A percentile compares a stretch with the other conserved stretches of the same genome.
Evolutionary conservation across 495 filamentous ascomycete species (phyloP).

Genomic region (Penicillium bovifimosum): DNA sequence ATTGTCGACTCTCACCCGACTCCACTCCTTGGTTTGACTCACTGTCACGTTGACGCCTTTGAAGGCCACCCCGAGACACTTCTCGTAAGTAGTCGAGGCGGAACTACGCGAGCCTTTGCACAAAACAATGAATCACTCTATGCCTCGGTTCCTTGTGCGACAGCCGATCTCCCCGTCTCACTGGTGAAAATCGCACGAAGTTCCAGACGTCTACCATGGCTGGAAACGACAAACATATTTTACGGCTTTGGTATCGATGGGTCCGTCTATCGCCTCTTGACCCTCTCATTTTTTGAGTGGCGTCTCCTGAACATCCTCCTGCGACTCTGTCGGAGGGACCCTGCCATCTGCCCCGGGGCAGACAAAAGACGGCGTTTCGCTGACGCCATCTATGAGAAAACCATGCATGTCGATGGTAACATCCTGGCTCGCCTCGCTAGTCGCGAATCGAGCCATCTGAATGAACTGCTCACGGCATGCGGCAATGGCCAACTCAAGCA

Average conservation of each 20-base stretch:
- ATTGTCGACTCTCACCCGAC: conserved; percentile 26
- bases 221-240: conserved; percentile 11
- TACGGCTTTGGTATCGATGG: conserved; percentile 65
- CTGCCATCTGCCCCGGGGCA: conserved; percentile 35
- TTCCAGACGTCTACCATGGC: conserved; percentile 10
- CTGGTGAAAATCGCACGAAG: conserved; percentile 25
- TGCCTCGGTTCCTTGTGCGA: conserved; percentile 19
- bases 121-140: conserved; percentile 17
- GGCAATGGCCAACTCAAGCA: not conserved
- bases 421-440: conserved; percentile 52
- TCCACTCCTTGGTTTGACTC: conserved; percentile 35
- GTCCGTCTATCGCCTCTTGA: conserved; percentile 55
- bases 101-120: conserved; percentile 30
- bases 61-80: not conserved
- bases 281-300: conserved; percentile 50
- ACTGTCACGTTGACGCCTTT: conserved; percentile 2
- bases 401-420: conserved; percentile 65
- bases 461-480: conserved; percentile 26
- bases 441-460: conserved; percentile 40
- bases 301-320: conserved; percentile 59
- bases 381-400: conserved; percentile 26
- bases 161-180: conserved; percentile 32
- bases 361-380: conserved; percentile 21
- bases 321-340: conserved; percentile 46
- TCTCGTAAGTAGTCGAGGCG: conserved; percentile 23